These are phyloP conservation scores for Lactarius evosmus DNA, from an alignment of 768 basidiomycete species.

Conservation along the genomic window DNA sequence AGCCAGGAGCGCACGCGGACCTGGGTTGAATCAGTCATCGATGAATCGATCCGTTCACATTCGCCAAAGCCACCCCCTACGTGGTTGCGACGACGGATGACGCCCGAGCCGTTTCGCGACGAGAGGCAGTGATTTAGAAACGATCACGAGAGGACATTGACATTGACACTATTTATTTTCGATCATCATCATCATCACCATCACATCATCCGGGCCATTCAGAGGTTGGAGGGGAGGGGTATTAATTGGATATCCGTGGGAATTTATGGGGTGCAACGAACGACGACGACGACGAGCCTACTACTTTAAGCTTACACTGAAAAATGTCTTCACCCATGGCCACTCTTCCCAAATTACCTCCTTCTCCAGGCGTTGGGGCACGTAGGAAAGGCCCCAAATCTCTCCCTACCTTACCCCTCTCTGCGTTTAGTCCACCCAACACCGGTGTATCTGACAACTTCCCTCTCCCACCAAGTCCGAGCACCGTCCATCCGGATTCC, in stretches of 20 bases:
- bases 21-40: slow-evolving; percentile 24
- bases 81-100: slow-evolving; percentile 28
- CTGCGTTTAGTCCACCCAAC: slow-evolving; percentile 72
- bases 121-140: slow-evolving; percentile 5
- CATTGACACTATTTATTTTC: background rate
- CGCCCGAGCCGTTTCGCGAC: slow-evolving; percentile 29
- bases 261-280: background rate
- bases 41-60: slow-evolving; percentile 24
- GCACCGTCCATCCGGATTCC: slow-evolving; percentile 55
- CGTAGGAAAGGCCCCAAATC: slow-evolving; percentile 64
- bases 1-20: slow-evolving; percentile 27
- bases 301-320: background rate
- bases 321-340: slow-evolving; percentile 9
- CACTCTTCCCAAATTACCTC: slow-evolving; percentile 29
- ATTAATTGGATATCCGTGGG: background rate
- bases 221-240: no score
- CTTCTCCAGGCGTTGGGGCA: slow-evolving; percentile 43
- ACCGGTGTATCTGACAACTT: slow-evolving; percentile 64
- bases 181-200: background rate
- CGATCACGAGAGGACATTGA: background rate
- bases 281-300: background rate
- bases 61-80: slow-evolving; percentile 11
- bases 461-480: slow-evolving; percentile 66
- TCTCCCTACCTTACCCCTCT: slow-evolving; percentile 68
- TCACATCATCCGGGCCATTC: slow-evolving; percentile 1